These are phyloP conservation scores for Viridothelium virens DNA, from an alignment of 495 filamentous ascomycete genomes.

Conservation along the genomic window DNA sequence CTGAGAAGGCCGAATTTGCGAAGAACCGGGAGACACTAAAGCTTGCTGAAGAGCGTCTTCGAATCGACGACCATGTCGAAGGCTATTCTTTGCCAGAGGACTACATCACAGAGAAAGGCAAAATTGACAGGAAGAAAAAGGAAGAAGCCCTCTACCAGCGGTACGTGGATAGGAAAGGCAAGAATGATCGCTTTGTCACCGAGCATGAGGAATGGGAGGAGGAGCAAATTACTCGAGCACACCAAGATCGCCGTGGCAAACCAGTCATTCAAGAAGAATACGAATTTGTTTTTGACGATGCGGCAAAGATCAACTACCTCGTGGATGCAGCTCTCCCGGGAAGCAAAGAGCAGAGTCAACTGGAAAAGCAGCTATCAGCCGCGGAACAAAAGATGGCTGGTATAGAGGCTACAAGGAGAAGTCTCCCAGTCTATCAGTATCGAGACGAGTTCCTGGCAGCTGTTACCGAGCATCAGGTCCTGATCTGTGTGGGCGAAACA, in stretches of 20 bases:
- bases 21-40: constrained; percentile 80
- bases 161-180: constrained; percentile 81
- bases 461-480: constrained; percentile 32
- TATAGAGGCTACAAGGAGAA: constrained; percentile 89
- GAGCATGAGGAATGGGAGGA: constrained; percentile 95
- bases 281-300: constrained; percentile 88
- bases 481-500: constrained; percentile 37
- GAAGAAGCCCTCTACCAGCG: constrained; percentile 84
- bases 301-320: constrained; percentile 79
- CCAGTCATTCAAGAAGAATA: constrained; percentile 75
- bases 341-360: constrained; percentile 66
- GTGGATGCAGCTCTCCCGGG: constrained; percentile 64
- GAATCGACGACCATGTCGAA: constrained; percentile 86
- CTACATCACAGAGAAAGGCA: constrained; percentile 86
- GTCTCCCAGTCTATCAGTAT: constrained; percentile 82
- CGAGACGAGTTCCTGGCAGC: constrained; percentile 37
- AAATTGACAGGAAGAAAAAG: constrained; percentile 83
- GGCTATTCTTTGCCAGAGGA: constrained; percentile 93
- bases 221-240: constrained; percentile 83
- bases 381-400: constrained; percentile 77
- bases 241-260: constrained; percentile 48
- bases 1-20: constrained; percentile 84
- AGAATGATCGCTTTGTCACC: constrained; percentile 80
- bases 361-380: constrained; percentile 73
- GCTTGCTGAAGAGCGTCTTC: constrained; percentile 78